Evolutionary conservation across 306 rosid genomes (phyloP).

Genomic region (Prunus campanulata): DNA sequence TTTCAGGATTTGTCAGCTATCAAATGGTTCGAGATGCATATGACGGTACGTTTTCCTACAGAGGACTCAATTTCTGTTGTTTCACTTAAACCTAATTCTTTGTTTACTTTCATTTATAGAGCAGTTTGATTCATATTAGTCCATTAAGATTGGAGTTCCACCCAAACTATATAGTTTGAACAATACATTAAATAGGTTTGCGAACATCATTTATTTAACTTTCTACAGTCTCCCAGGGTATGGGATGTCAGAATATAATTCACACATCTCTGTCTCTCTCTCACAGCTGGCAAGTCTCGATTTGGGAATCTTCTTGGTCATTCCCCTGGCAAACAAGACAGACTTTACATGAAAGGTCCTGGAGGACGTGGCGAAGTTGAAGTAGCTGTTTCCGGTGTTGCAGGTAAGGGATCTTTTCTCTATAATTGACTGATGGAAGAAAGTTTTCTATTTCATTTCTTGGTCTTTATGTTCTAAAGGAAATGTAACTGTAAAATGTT

Average conservation of each 20-base stretch:
- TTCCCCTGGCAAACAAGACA: conserved; percentile 74
- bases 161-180: not conserved
- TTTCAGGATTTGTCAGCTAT: conserved; percentile 99
- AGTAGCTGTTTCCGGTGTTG: conserved; percentile 97
- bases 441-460: not conserved
- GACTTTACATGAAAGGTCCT: conserved; percentile 97
- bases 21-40: conserved; percentile 99
- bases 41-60: conserved; percentile 57
- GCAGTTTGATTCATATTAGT: not conserved
- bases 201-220: not conserved
- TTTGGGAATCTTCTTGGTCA: conserved; percentile 82
- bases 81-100: not conserved
- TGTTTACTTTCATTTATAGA: not conserved
- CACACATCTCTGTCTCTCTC: not conserved
- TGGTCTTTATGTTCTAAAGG: not conserved
- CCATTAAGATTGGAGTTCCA: not conserved
- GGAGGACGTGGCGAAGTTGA: conserved; percentile 99
- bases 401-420: conserved; percentile 43
- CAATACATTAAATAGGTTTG: not conserved
- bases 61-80: not conserved
- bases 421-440: not conserved
- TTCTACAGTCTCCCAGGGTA: not conserved
- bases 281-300: conserved; percentile 78
- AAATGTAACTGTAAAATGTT: not conserved
- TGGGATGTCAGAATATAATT: not conserved